phyloP scores from a whole-genome alignment of 768 basidiomycete genomes.

The Coprinopsis sp. region DNA sequence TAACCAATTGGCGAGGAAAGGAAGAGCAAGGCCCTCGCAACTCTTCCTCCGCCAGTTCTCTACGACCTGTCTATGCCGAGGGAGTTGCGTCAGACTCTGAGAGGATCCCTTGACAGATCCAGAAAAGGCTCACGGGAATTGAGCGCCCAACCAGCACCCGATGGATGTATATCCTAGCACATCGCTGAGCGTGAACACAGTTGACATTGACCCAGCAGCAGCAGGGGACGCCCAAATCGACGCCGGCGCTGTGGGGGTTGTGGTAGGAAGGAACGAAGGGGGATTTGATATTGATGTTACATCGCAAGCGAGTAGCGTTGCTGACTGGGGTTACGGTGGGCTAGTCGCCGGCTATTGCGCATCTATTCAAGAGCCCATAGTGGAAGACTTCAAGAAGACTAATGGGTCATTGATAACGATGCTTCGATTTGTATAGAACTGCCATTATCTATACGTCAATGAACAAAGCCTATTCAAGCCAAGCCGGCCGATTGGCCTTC shows the following conservation, averaged over 20 bases:
- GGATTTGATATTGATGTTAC: not conserved
- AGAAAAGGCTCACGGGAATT: slow-evolving; percentile 88
- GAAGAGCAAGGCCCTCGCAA: slow-evolving; percentile 86
- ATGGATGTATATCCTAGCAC: slow-evolving; percentile 69
- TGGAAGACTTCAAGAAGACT: too few relatives aligned
- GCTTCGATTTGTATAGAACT: too few relatives aligned
- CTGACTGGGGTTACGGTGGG: too few relatives aligned
- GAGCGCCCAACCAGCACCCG: slow-evolving; percentile 78
- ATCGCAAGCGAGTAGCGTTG: not conserved
- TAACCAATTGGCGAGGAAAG: slow-evolving; percentile 92
- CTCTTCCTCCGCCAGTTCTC: slow-evolving; percentile 73
- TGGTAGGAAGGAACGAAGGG: too few relatives aligned
- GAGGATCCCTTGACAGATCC: too few relatives aligned
- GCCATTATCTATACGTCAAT: too few relatives aligned
- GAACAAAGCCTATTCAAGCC: too few relatives aligned
- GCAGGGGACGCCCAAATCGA: not conserved
- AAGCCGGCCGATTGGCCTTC: too few relatives aligned
- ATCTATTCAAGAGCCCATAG: too few relatives aligned
- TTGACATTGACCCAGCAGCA: slow-evolving; percentile 22
- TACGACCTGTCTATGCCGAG: slow-evolving; percentile 86
- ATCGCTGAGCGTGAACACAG: slow-evolving; percentile 45
- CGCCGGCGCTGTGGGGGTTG: not conserved
- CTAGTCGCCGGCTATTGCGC: too few relatives aligned
- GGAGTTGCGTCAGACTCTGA: too few relatives aligned
- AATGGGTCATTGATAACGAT: too few relatives aligned